These are phyloP conservation scores for Mitragyna speciosa DNA, from an alignment of 257 asterid species.

Conservation along the genomic window DNA sequence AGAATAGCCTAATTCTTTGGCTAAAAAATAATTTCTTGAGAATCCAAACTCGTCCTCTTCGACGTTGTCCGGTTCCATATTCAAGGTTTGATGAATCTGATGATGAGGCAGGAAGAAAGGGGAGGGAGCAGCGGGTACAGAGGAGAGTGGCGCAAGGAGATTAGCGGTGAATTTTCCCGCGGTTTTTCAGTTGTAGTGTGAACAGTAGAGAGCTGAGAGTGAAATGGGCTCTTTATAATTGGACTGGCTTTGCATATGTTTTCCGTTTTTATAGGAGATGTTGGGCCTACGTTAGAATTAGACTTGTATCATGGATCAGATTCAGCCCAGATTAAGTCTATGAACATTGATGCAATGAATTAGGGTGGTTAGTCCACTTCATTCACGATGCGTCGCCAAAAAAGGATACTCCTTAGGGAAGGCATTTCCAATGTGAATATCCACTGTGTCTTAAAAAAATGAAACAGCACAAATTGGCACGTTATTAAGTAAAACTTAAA, in stretches of 20 bases:
- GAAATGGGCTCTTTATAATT: not conserved
- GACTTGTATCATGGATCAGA: not conserved
- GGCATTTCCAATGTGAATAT: too few species aligned
- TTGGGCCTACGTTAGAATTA: not conserved
- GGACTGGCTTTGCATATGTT: not conserved
- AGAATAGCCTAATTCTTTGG: conserved; percentile 72
- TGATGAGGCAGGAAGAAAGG: not conserved
- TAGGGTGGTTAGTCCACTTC: too few species aligned
- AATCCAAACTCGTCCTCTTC: conserved; percentile 88
- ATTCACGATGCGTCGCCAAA: too few species aligned
- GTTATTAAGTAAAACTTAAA: not conserved
- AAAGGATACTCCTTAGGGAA: too few species aligned
- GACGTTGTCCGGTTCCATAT: conserved; percentile 49
- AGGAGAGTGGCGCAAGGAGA: not conserved
- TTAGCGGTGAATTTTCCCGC: conserved; percentile 31
- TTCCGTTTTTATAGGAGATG: not conserved
- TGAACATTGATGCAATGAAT: too few species aligned
- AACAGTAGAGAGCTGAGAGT: not conserved
- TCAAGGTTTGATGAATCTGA: not conserved
- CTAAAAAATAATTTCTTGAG: conserved; percentile 83
- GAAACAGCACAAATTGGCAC: conserved; percentile 13
- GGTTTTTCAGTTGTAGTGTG: conserved; percentile 6
- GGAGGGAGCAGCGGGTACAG: not conserved
- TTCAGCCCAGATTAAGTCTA: not conserved
- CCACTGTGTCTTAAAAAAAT: conserved; percentile 12